Base-by-base conservation (phyloP, 2,329 filamentous ascomycete genomes). In the Furcasterigmium sp. region DNA sequence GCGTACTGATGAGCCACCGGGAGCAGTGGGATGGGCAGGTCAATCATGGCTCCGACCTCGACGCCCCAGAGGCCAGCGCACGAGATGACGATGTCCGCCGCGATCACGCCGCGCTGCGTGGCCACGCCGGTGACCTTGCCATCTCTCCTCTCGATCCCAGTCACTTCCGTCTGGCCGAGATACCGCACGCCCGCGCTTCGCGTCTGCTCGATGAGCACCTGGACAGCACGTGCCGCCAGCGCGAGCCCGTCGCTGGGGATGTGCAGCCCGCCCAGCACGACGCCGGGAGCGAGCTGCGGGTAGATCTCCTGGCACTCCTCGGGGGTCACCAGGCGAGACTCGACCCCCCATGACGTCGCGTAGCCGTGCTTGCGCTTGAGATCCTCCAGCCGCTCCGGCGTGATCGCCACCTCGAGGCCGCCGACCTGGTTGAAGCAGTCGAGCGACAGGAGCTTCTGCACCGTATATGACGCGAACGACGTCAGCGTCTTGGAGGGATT, bases 21-120 rank as follows among this genome's bases (percentile, higher is more conserved):
- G 1, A 81, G 67, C 5, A 84, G 59, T 7, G 80, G 80, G 18
- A 84, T 69, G 2, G 71, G 61, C 11, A 82, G 18, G 5, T 70
- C 78, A 34, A 76, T 69, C 78, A 84, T 80, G 6, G 72, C 74
- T 18, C 80, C 80, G 7, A 84, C 64, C 54, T 84, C 79, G 8
- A 82, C 80, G 10, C 80, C 80, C 80, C 80, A 84, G 57, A 84
- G 80, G 0, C 80, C 80, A 7, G 78, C 80, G 47, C 80, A 84
- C 2, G 78, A 82, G 29, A 84, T 59, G 40, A 83, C 66, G 19
- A 82, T 75, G 43, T 84, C 80, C 1, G 79, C 79, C 0, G 73
- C 62, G 17, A 82, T 65, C 1, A 54, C 69, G 18, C 71, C 71
- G 4, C 58, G 59, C 2, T 65, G 60, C 0, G 76, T 81, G 2